A percentile compares a stretch with the other conserved stretches of the same genome.
Evolutionary conservation across 2,329 filamentous ascomycete species (phyloP).

Genomic region (Amesomyces nigricolor): DNA sequence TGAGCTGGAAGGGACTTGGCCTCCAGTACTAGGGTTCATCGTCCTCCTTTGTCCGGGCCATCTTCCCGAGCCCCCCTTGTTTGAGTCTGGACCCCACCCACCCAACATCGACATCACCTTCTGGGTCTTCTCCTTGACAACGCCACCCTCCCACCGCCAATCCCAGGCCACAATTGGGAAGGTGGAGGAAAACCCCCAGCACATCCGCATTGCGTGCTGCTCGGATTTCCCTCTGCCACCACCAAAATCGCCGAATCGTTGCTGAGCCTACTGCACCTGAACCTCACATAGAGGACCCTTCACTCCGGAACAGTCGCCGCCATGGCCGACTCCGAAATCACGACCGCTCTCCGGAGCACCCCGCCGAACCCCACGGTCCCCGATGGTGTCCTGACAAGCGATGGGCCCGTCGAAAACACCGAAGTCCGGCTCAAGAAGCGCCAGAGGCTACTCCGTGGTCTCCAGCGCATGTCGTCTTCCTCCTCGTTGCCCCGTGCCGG

Average conservation of each 20-base stretch:
- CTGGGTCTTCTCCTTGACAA: slow-evolving; percentile 12
- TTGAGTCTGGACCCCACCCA: slow-evolving; percentile 15
- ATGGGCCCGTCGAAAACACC: slow-evolving; percentile 10
- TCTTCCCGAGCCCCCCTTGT: slow-evolving; percentile 5
- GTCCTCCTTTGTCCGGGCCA: slow-evolving; percentile 1
- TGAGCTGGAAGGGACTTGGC: not conserved
- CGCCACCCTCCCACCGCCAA: slow-evolving; percentile 18
- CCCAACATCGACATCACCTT: slow-evolving; percentile 16
- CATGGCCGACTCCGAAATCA: slow-evolving; percentile 25
- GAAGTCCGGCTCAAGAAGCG: slow-evolving; percentile 37
- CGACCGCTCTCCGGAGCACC: slow-evolving; percentile 14
- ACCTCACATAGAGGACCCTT: not conserved
- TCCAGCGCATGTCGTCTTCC: slow-evolving; percentile 78
- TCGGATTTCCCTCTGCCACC: not conserved
- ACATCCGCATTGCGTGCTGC: not conserved
- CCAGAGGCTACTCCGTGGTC: slow-evolving; percentile 63
- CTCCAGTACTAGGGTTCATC: not conserved
- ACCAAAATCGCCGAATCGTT: not conserved
- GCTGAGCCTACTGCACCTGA: not conserved
- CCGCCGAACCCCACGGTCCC: slow-evolving; percentile 11
- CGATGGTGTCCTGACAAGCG: slow-evolving; percentile 4
- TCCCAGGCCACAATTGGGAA: slow-evolving; percentile 16
- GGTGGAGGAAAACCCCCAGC: slow-evolving; percentile 13
- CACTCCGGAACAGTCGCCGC: slow-evolving; percentile 6
- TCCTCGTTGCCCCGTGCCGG: slow-evolving; percentile 62